phyloP scores from a whole-genome alignment of 2,329 filamentous ascomycete species.

The Incumbomyces delicatus region DNA sequence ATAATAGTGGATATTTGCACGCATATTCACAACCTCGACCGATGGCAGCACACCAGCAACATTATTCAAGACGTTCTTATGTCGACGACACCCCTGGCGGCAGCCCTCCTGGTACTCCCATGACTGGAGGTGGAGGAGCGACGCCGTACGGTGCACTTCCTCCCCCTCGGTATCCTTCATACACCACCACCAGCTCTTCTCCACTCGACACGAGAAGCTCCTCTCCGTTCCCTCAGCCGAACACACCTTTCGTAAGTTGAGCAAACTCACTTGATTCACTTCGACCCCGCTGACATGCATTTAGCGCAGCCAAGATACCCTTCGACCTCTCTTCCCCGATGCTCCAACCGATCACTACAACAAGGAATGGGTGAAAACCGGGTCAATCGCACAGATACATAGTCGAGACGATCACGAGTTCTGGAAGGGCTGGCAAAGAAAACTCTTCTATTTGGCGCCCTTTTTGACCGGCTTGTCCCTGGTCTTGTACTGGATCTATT shows the following conservation, averaged over 20 bases:
- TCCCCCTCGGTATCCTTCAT: conserved; percentile 12
- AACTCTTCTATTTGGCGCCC: conserved; percentile 26
- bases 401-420: conserved; percentile 30
- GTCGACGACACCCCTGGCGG: conserved; percentile 6
- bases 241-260: conserved; percentile 25
- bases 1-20: not conserved
- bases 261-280: not conserved
- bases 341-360: conserved; percentile 23
- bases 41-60: not conserved
- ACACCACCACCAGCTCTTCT: conserved; percentile 5
- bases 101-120: conserved; percentile 1
- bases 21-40: conserved; percentile 3
- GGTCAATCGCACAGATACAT: conserved; percentile 28
- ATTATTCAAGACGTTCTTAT: conserved; percentile 2
- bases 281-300: conserved; percentile 15
- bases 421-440: conserved; percentile 30
- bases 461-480: conserved; percentile 28
- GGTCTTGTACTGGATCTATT: conserved; percentile 36
- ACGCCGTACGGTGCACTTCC: conserved; percentile 2
- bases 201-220: conserved; percentile 18
- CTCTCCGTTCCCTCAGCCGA: conserved; percentile 23
- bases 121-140: conserved; percentile 4
- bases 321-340: conserved; percentile 26
- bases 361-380: conserved; percentile 30
- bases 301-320: conserved; percentile 27